Base-by-base conservation (phyloP, 2,329 filamentous ascomycete species). In the Cytospora schulzeri region DNA sequence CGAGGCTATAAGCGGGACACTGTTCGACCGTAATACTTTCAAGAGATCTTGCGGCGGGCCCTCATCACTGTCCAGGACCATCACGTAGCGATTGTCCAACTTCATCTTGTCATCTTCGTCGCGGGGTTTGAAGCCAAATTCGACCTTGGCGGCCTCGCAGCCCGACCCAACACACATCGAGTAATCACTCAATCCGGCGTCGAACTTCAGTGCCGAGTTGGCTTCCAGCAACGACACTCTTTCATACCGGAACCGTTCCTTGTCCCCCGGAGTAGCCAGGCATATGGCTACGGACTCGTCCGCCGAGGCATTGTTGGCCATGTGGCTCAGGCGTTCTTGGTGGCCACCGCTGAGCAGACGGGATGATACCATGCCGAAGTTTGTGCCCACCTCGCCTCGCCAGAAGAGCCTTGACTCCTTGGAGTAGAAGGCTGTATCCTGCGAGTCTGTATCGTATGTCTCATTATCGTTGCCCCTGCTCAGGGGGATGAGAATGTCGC, bases 401-500 rank as follows among this genome's bases (percentile, higher is more conserved):
- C 91, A 96, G 75, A 90, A 90, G 4, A 94, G 78, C 0, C 80
- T 79, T 66, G 88, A 83, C 53, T 84, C 79, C 70, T 93, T 92
- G 56, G 87, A 77, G 0, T 77, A 71, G 67, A 91, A 93, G 0
- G 78, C 70, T 38, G 81, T 78, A 0, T 81, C 79, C 4, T 82
- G 76, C 1, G 82, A 80, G 29, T 84, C 82, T 0, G 77, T 71
- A 58, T 85, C 85, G 56, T 67, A 58, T 7, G 58, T 50, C n/a
- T 70, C 66, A 24, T 48, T 60, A 14, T 65, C 65, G 29, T 41
- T 60, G 12, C 64, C 65, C 61, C 60, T 83, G 75, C 70, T 82
- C 79, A 85, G 71, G 0, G 92, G 91, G 60, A 93, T 89, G 26
- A 93, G 76, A 38, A 96, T 91, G 72, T 96, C 92, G 68, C 84